These are phyloP conservation scores for Phytopythium cucurbitacearum DNA, from an alignment of 352 stramenopile genomes.

Conservation along the genomic window DNA sequence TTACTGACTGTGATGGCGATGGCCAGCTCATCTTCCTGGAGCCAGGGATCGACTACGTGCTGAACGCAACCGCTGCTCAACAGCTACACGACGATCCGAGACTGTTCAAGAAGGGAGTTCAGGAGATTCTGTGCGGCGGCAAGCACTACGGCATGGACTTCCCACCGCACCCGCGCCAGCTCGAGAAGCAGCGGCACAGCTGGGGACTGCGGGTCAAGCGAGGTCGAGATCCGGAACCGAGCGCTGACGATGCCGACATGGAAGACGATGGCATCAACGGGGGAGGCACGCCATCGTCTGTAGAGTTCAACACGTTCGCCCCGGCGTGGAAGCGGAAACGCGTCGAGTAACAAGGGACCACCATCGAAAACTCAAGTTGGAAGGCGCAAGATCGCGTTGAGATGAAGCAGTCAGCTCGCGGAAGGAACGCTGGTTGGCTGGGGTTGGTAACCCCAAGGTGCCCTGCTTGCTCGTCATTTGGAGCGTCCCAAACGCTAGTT, in stretches of 20 bases:
- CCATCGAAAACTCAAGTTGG: not conserved
- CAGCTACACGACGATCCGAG: constrained; percentile 42
- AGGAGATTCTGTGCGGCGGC: constrained; percentile 63
- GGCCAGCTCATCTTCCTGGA: constrained; percentile 77
- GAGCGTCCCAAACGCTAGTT: constrained; percentile 8
- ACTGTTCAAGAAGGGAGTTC: constrained; percentile 46
- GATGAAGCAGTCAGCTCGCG: constrained; percentile 1
- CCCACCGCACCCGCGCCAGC: constrained; percentile 43
- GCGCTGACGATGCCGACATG: constrained; percentile 24
- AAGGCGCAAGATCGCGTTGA: constrained; percentile 2
- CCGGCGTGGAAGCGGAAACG: constrained; percentile 63
- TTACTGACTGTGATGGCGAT: not conserved
- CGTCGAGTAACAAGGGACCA: constrained; percentile 28
- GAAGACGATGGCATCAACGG: constrained; percentile 15
- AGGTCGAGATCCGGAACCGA: constrained; percentile 30
- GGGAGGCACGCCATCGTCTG: constrained; percentile 23
- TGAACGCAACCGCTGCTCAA: constrained; percentile 53
- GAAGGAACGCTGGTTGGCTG: not conserved
- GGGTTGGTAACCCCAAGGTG: no score
- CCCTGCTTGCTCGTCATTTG: constrained; percentile 6
- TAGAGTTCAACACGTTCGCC: constrained; percentile 28
- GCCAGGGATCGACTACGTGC: constrained; percentile 59
- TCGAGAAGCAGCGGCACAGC: constrained; percentile 46
- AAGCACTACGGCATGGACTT: constrained; percentile 64
- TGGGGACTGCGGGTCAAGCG: constrained; percentile 55